Conservation (phyloP, 2,329 filamentous ascomycete species). For the Sporothrix brunneoviolacea region DNA sequence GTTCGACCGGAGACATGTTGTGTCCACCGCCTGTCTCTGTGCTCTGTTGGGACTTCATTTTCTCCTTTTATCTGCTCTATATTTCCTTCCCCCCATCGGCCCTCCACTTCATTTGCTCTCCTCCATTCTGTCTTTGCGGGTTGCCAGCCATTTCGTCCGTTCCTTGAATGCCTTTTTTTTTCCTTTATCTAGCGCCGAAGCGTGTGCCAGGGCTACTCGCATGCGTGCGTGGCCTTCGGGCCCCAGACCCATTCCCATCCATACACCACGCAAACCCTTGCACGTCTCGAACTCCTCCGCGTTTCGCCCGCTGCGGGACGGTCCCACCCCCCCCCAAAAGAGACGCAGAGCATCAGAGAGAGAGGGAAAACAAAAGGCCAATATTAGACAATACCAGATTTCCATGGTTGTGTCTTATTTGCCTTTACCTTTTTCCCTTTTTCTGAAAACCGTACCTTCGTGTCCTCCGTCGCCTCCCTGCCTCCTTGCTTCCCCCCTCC, state of each 20-base stretch:
- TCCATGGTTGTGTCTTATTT: not conserved
- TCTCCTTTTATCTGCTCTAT: no score
- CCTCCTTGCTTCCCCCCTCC: not conserved
- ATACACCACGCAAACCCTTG: constrained; percentile 12
- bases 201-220: constrained; percentile 5
- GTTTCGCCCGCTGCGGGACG: constrained; percentile 18
- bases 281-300: constrained; percentile 17
- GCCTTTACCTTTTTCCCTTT: not conserved
- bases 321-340: constrained; percentile 4
- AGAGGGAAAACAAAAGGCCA: not conserved
- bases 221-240: constrained; percentile 13
- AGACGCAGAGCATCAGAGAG: not conserved
- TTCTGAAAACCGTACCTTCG: not conserved
- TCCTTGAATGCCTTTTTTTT: not conserved
- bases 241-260: constrained; percentile 4
- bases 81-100: no score
- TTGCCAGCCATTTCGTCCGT: not conserved
- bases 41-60: no score
- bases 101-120: no score
- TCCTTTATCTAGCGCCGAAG: constrained; percentile 9
- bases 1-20: not conserved
- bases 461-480: not conserved
- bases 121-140: not conserved
- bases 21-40: not conserved
- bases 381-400: not conserved